Percentiles rank a stretch among this genome's conserved stretches.
Conservation (phyloP, 768 basidiomycete species). For the Ephemerocybe angulata region DNA sequence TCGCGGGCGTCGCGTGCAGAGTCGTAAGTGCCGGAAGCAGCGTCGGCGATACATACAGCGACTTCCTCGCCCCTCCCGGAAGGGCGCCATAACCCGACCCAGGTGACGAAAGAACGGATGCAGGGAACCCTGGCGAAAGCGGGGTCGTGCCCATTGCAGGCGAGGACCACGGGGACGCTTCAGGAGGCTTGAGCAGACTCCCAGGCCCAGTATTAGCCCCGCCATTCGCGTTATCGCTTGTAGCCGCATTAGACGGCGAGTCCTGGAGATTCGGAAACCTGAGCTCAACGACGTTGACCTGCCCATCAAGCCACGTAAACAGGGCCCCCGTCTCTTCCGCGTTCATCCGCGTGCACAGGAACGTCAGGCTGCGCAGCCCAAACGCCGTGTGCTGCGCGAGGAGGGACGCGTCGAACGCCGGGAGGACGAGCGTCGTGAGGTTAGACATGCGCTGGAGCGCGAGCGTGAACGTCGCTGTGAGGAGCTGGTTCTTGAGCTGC, state of each 20-base stretch:
- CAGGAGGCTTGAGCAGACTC: no score
- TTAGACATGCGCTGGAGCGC: slow-evolving; percentile 46
- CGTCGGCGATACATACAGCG: slow-evolving; percentile 26
- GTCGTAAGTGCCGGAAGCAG: slow-evolving; percentile 39
- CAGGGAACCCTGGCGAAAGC: slow-evolving; percentile 13
- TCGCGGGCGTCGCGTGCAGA: slow-evolving; percentile 35
- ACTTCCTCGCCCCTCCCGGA: no score
- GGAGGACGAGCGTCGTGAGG: slow-evolving; percentile 37
- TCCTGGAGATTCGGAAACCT: slow-evolving; percentile 38
- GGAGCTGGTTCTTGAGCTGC: slow-evolving; percentile 25
- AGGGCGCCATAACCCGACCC: no score
- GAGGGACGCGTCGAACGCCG: slow-evolving; percentile 40
- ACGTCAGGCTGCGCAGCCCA: slow-evolving; percentile 37
- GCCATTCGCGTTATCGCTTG: no score
- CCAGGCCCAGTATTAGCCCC: no score
- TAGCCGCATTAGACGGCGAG: no score
- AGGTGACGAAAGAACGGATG: no score
- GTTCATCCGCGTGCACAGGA: slow-evolving; percentile 30
- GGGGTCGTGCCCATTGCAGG: no score
- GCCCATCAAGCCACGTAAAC: slow-evolving; percentile 42
- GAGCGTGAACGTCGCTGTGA: slow-evolving; percentile 40
- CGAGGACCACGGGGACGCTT: no score
- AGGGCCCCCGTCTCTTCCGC: slow-evolving; percentile 29
- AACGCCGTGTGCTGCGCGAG: slow-evolving; percentile 42
- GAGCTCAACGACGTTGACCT: slow-evolving; percentile 37